Percentiles rank a stretch among this genome's conserved stretches.
Conservation (phyloP, 306 rosid genomes). For the Castanea crenata region DNA sequence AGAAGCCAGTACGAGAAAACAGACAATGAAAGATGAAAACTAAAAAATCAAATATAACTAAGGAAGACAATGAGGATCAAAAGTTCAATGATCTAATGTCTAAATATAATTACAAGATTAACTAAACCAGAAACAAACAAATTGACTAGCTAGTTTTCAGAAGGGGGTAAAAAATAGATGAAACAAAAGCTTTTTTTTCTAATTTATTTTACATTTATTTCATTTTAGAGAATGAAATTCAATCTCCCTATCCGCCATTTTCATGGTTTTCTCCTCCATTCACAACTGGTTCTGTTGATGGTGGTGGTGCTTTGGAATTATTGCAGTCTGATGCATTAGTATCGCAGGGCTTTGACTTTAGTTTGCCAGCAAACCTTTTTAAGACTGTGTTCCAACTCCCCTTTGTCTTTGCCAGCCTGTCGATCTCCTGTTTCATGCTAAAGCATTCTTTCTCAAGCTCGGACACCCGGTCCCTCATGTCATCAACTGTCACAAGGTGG, state of each 20-base stretch:
- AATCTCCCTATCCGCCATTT: slow-evolving; percentile 25
- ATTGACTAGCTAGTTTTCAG: background rate
- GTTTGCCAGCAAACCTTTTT: slow-evolving; percentile 53
- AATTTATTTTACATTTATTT: background rate
- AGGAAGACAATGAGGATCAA: background rate
- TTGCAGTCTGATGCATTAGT: slow-evolving; percentile 35
- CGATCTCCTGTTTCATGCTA: slow-evolving; percentile 70
- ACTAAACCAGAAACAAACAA: background rate
- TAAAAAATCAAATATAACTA: background rate
- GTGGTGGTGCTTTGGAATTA: slow-evolving; percentile 44
- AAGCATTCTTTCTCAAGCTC: slow-evolving; percentile 82
- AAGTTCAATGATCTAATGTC: background rate
- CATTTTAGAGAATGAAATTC: background rate
- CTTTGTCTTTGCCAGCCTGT: slow-evolving; percentile 72
- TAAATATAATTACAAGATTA: slow-evolving; percentile 3
- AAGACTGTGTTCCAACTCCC: slow-evolving; percentile 64
- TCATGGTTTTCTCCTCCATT: slow-evolving; percentile 37
- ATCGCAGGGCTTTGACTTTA: slow-evolving; percentile 44
- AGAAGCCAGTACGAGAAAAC: no score
- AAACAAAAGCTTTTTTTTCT: background rate
- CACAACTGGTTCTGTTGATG: slow-evolving; percentile 14
- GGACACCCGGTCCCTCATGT: slow-evolving; percentile 56
- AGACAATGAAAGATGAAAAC: background rate
- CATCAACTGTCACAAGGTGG: slow-evolving; percentile 40
- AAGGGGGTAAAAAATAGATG: background rate